Evolutionary conservation across 164 flowering plant species (phyloP), one percentile per base, ranked within the genome.

Genomic region (Kingdonia uniflora): DNA sequence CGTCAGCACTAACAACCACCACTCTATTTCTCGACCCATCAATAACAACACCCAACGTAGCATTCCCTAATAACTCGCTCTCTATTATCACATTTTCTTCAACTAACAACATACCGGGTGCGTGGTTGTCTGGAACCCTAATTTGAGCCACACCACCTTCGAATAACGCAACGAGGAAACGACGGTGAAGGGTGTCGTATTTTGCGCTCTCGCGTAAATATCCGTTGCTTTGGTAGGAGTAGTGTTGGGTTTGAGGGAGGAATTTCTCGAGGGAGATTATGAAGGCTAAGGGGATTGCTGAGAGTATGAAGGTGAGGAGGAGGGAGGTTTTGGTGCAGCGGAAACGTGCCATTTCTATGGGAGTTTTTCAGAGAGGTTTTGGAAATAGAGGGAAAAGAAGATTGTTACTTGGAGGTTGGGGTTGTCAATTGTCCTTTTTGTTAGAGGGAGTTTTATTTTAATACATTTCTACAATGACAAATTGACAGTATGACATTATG

Each of bases 131-230:
- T 24, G 75, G 71, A 6, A 86, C 79, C 26, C 43, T 19, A 14
- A 91, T 54, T 70, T 70, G 73, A 11, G 76, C 89, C 35, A 91
- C 25, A 21, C 96, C 92, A 44, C 85, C 89, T 19, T 74, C 86
- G 24, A 87, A 19, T 67, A 61, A 72, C 14, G 89, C 74, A 55
- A 83, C 85, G 54, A 91, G 51, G 79, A 91, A 91, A 2, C 96
- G 80, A 15, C 68, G 64, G 72, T 68, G 52, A 57, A 15, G 57
- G n/a, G 63, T 69, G 74, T 91, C 98, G 95, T 96, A 87, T 68
- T 77, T 80, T 67, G 69, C 61, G 71, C 77, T 74, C 68, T 91
- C 98, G 14, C 95, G 65, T 47, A 85, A 29, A 84, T 74, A 85
- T 15, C 95, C 85, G 51, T 54, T 19, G 78, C 85, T 81, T 66